Evolutionary conservation across 2,329 filamentous ascomycete species (phyloP).

Genomic region (Lasiodiplodia citricola): DNA sequence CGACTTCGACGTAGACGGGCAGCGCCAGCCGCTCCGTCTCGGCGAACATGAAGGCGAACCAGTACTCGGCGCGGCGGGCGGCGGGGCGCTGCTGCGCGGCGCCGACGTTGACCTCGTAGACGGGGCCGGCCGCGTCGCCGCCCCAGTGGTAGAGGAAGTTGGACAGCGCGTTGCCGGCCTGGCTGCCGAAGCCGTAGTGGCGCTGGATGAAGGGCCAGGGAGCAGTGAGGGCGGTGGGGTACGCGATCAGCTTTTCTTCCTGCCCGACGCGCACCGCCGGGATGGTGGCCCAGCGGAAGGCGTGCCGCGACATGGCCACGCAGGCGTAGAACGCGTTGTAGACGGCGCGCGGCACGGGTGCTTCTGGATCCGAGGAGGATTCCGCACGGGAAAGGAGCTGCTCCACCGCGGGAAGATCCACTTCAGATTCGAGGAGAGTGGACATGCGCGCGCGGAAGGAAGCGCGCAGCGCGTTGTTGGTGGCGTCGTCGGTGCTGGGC

Average conservation of each 20-base stretch:
- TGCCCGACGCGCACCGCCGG: not conserved
- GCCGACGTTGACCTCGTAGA: constrained; percentile 14
- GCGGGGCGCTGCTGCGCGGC: not conserved
- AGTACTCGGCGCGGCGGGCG: not conserved
- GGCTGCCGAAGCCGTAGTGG: not conserved
- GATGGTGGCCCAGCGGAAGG: constrained; percentile 5
- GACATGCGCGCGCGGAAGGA: not conserved
- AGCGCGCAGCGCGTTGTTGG: not conserved
- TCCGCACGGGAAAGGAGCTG: not conserved
- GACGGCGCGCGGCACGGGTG: not conserved
- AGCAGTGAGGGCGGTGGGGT: not conserved
- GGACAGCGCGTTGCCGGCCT: not conserved
- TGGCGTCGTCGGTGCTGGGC: not conserved
- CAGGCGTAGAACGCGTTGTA: not conserved
- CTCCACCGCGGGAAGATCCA: not conserved
- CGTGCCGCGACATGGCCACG: not conserved
- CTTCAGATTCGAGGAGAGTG: not conserved
- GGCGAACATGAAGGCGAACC: not conserved
- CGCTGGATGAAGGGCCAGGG: not conserved
- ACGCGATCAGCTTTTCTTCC: not conserved
- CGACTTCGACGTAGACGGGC: not conserved
- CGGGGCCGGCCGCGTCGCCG: not conserved
- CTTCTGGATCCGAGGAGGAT: too few relatives aligned
- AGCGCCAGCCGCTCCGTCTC: constrained; percentile 5
- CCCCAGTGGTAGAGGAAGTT: not conserved